phyloP scores from a whole-genome alignment of 345 rosid genomes.

The Noccaea bulbosa region DNA sequence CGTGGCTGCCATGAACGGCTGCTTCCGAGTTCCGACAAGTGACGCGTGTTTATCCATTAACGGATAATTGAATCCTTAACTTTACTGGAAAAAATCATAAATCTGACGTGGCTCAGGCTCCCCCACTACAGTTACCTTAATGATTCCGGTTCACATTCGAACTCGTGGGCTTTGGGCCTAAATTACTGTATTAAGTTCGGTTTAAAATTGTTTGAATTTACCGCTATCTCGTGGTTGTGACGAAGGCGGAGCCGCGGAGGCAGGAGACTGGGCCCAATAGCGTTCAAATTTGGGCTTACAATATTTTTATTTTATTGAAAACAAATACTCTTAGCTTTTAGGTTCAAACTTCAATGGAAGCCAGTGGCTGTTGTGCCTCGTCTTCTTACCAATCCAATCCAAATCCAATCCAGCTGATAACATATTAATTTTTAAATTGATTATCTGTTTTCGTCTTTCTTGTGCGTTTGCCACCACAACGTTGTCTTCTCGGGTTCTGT shows the following conservation, averaged over 20 bases:
- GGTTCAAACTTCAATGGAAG: slow-evolving; percentile 36
- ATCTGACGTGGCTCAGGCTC: slow-evolving; percentile 37
- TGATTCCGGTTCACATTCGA: slow-evolving; percentile 5
- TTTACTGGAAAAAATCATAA: not conserved
- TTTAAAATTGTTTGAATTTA: not conserved
- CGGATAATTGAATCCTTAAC: slow-evolving; percentile 28
- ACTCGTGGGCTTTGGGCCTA: not conserved
- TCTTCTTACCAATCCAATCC: slow-evolving; percentile 22
- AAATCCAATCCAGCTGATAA: slow-evolving; percentile 20
- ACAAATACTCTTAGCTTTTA: not conserved
- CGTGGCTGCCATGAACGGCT: slow-evolving; percentile 46
- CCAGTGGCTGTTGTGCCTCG: slow-evolving; percentile 44
- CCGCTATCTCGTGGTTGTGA: slow-evolving; percentile 6
- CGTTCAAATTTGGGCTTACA: slow-evolving; percentile 23
- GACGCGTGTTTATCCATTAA: slow-evolving; percentile 39
- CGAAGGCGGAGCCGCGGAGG: not conserved
- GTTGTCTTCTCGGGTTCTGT: slow-evolving; percentile 34
- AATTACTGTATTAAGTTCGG: not conserved
- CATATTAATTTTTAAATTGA: not conserved
- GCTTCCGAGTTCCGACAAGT: slow-evolving; percentile 29
- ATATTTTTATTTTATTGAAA: not conserved
- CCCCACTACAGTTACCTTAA: slow-evolving; percentile 7
- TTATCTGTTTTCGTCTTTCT: slow-evolving; percentile 32
- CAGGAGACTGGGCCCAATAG: slow-evolving; percentile 9
- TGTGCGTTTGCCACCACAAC: slow-evolving; percentile 45